Percentiles rank a stretch among this genome's conserved stretches.
Conservation (phyloP, 2,329 filamentous ascomycete species). For the Colletotrichum lindemuthianum region DNA sequence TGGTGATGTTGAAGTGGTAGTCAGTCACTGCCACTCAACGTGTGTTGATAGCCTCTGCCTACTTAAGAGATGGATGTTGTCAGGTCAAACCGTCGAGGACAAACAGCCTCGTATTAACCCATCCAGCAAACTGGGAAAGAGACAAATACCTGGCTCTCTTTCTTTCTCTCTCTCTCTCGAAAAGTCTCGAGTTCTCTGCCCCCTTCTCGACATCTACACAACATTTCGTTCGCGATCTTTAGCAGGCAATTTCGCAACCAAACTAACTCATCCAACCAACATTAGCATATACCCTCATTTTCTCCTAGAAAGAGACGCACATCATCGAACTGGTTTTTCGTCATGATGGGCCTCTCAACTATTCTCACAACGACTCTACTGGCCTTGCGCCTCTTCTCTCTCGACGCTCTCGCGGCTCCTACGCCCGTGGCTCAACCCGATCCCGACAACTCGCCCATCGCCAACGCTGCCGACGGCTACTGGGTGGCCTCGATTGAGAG, state of each 20-base stretch:
- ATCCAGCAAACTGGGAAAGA: not conserved
- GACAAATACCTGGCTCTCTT: not conserved
- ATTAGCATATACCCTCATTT: conserved; percentile 19
- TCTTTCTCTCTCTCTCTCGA: not conserved
- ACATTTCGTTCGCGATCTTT: conserved; percentile 2
- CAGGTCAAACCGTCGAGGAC: not conserved
- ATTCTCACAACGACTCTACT: conserved; percentile 53
- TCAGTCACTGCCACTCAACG: conserved; percentile 31
- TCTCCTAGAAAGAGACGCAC: conserved; percentile 26
- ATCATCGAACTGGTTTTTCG: conserved; percentile 46
- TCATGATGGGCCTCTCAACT: conserved; percentile 56
- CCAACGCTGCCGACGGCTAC: conserved; percentile 61
- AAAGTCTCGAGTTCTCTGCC: conserved; percentile 29
- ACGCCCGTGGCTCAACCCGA: conserved; percentile 37
- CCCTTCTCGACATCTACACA: not conserved
- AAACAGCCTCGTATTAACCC: not conserved
- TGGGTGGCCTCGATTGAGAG: conserved; percentile 78
- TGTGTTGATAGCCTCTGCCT: not conserved
- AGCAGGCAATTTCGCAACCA: conserved; percentile 13
- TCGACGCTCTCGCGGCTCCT: conserved; percentile 47
- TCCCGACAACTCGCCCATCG: conserved; percentile 29
- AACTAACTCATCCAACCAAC: conserved; percentile 7
- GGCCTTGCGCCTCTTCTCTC: conserved; percentile 54
- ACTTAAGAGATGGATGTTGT: conserved; percentile 24
- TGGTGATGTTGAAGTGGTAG: conserved; percentile 14